Base-by-base conservation (phyloP, 2,329 filamentous ascomycete species). In the Cercospora beticola region DNA sequence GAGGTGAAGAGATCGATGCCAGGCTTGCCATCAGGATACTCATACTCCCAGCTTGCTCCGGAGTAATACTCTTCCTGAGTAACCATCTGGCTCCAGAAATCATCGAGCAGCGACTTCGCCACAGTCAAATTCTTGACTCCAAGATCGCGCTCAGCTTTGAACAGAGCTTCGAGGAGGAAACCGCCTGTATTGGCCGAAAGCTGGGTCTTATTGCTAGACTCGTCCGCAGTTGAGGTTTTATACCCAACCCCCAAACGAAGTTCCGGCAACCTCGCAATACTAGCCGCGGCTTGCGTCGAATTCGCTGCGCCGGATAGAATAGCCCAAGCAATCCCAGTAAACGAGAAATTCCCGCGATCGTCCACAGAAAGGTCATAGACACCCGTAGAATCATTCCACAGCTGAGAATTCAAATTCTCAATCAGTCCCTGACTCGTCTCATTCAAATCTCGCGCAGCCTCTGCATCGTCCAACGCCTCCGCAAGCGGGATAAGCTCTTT, bases 1-100 rank as follows among this genome's bases (percentile, higher is more conserved):
- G 79, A 81, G 1, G 83, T 85, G 71, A 79, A 84, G 0, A 81
- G 68, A 10, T 77, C 77, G 1, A 84, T 74, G 0, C 82, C 82
- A 0, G 83, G 82, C 0, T 30, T 56, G 6, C 79, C 78, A 28
- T 80, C 75, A 0, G 78, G 76, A 46, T 78, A 76, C 1, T 83
- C 74, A 56, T 84, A 84, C 68, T 85, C 82, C 82, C 83, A 85
- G 18, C 77, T 79, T 6, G 82, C 77, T 5, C 82, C 82, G 1
- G 78, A 80, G 26, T 75, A 75, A 66, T 79, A 79, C 33, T 75
- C 65, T 5, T 78, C 66, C 30, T 82, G 74, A 4, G 70, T 75
- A 0, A 83, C 69, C 82, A 84, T 84, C 3, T 77, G 75, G 2
- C 76, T 74, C 83, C 82, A 84, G 12, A 83, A 74, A 6, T 73